These are phyloP conservation scores for Solanum sejunctum DNA, from an alignment of 257 asterid species.

Conservation along the genomic window DNA sequence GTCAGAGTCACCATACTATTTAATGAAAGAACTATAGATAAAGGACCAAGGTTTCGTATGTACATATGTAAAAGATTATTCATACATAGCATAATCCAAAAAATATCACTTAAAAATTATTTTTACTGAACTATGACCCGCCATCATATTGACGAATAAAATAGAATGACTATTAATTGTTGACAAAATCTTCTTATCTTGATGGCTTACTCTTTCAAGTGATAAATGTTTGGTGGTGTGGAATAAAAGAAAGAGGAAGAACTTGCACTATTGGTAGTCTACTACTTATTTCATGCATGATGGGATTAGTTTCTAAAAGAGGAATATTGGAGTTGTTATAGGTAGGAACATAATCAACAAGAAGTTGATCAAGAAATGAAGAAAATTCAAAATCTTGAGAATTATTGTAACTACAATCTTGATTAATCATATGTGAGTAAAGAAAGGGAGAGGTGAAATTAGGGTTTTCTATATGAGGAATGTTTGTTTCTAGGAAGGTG, in stretches of 20 bases:
- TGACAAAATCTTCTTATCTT: background rate
- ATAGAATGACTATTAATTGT: background rate
- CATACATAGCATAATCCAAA: background rate
- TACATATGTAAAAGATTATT: background rate
- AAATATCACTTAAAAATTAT: background rate
- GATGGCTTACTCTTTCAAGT: conserved; percentile 2
- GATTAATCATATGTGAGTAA: background rate
- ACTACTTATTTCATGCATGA: background rate
- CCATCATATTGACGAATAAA: background rate
- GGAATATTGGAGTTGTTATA: background rate
- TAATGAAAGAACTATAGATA: background rate
- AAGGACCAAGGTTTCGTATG: background rate
- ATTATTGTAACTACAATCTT: background rate
- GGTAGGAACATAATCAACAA: background rate
- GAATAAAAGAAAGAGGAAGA: background rate
- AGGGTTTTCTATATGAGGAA: background rate
- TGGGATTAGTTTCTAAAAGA: background rate
- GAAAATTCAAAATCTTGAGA: conserved; percentile 2
- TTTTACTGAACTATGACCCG: background rate
- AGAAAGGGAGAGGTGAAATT: background rate
- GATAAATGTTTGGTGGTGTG: background rate
- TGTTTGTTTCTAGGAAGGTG: background rate
- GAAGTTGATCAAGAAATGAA: background rate
- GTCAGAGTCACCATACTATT: background rate
- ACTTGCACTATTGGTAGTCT: conserved; percentile 2